phyloP scores from a whole-genome alignment of 345 rosid genomes.

The Gossypium thurberi region DNA sequence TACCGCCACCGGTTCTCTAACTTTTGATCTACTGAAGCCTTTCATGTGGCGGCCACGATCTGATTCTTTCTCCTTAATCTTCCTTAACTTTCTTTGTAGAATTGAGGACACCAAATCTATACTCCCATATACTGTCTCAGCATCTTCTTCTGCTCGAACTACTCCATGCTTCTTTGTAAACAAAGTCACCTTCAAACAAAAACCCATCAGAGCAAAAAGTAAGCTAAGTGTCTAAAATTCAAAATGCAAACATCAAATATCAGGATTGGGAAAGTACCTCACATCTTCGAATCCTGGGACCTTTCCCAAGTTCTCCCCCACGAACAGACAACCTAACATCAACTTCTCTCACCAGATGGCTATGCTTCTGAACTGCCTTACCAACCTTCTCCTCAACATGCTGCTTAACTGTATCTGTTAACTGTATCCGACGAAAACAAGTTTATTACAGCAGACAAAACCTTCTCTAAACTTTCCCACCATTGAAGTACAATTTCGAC shows the following conservation, averaged over 20 bases:
- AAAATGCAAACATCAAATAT: background rate
- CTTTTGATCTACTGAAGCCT: conserved; percentile 56
- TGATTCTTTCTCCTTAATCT: conserved; percentile 92
- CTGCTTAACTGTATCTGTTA: conserved; percentile 62
- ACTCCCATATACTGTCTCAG: conserved; percentile 66
- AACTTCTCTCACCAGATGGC: conserved; percentile 80
- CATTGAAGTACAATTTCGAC: no score
- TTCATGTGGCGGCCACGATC: conserved; percentile 95
- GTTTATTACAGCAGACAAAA: background rate
- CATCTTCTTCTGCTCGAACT: conserved; percentile 87
- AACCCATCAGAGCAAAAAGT: background rate
- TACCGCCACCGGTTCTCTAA: conserved; percentile 47
- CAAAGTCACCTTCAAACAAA: conserved; percentile 56
- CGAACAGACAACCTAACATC: conserved; percentile 83
- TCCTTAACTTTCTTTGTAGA: conserved; percentile 76
- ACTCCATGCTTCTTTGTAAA: conserved; percentile 92
- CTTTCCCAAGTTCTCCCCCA: conserved; percentile 93
- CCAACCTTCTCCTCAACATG: conserved; percentile 87
- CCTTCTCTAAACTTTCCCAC: background rate
- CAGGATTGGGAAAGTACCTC: conserved; percentile 42
- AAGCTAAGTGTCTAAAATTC: background rate
- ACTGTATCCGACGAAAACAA: conserved; percentile 28
- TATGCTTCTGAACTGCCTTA: conserved; percentile 76
- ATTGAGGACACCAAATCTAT: conserved; percentile 80
- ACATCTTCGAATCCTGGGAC: conserved; percentile 78